A percentile compares a stretch with the other conserved stretches of the same genome.
Evolutionary conservation across 257 asterid genomes (phyloP).

Genomic region (Petunia axillaris): DNA sequence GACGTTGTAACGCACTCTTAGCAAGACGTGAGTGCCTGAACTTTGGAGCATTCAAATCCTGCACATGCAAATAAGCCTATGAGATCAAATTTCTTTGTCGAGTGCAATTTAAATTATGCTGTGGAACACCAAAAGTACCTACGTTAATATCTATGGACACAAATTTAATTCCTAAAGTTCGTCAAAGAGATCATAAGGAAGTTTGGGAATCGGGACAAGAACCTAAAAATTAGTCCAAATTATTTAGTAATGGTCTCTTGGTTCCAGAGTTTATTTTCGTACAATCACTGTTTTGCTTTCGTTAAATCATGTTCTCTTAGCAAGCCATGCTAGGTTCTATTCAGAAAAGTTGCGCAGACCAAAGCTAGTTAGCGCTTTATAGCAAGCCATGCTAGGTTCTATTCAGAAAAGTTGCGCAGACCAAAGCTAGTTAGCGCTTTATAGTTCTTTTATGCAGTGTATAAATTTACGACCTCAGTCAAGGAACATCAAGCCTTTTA

Average conservation of each 20-base stretch:
- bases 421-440: neutral
- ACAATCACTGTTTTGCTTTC: neutral
- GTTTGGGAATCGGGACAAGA: neutral
- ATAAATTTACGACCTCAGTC: neutral
- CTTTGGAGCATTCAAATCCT: slow-evolving; percentile 91
- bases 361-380: neutral
- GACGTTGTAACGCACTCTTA: slow-evolving; percentile 71
- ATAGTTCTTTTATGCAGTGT: neutral
- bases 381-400: neutral
- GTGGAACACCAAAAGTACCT: neutral
- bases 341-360: neutral
- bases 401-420: neutral
- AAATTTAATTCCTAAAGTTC: slow-evolving; percentile 12
- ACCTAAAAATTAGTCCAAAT: neutral
- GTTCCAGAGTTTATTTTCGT: no score
- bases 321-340: neutral
- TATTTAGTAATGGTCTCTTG: neutral
- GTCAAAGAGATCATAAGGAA: slow-evolving; percentile 2
- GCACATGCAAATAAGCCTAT: slow-evolving; percentile 28
- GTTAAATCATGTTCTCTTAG: neutral
- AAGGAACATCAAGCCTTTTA: neutral
- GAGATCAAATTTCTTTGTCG: neutral
- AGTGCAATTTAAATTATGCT: neutral
- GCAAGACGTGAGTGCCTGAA: slow-evolving; percentile 86
- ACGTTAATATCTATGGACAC: neutral